These are phyloP conservation scores for Wickerhamiella sorbophila DNA, from an alignment of 805 yeast species.

Conservation along the genomic window DNA sequence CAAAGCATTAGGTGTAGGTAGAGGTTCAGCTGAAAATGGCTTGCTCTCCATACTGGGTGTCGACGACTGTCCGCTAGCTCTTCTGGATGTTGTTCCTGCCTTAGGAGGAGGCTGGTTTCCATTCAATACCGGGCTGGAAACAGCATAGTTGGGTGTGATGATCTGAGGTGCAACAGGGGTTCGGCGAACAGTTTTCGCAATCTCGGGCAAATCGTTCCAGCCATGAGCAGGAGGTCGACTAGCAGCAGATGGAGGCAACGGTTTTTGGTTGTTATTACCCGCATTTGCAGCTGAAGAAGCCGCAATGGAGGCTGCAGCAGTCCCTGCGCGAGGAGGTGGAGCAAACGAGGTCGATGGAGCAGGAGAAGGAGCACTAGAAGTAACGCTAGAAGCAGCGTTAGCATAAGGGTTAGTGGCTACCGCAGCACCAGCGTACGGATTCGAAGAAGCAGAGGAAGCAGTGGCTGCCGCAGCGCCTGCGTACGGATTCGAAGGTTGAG, in stretches of 20 bases:
- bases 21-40: not conserved
- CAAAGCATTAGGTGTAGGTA: slow-evolving; percentile 3
- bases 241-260: slow-evolving; percentile 5
- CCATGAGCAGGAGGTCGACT: slow-evolving; percentile 11
- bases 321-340: slow-evolving; percentile 3
- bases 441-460: slow-evolving; percentile 14
- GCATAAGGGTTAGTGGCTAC: slow-evolving; percentile 25
- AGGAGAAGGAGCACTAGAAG: slow-evolving; percentile 13
- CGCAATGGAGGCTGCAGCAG: not conserved
- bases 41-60: not conserved
- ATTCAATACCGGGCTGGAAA: slow-evolving; percentile 2
- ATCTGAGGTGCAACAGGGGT: slow-evolving; percentile 16
- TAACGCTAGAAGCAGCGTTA: slow-evolving; percentile 12
- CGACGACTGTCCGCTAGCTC: not conserved
- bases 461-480: slow-evolving; percentile 6
- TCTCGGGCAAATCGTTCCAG: slow-evolving; percentile 20
- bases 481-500: slow-evolving; percentile 10
- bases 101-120: slow-evolving; percentile 2
- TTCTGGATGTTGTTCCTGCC: too few species aligned
- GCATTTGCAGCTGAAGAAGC: slow-evolving; percentile 5
- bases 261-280: slow-evolving; percentile 4
- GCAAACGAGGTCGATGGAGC: slow-evolving; percentile 8
- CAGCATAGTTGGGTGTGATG: slow-evolving; percentile 2
- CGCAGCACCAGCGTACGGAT: slow-evolving; percentile 18
- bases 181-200: slow-evolving; percentile 9